Evolutionary conservation across 2,329 filamentous ascomycete genomes (phyloP).

Genomic region (Colletotrichum shisoi): DNA sequence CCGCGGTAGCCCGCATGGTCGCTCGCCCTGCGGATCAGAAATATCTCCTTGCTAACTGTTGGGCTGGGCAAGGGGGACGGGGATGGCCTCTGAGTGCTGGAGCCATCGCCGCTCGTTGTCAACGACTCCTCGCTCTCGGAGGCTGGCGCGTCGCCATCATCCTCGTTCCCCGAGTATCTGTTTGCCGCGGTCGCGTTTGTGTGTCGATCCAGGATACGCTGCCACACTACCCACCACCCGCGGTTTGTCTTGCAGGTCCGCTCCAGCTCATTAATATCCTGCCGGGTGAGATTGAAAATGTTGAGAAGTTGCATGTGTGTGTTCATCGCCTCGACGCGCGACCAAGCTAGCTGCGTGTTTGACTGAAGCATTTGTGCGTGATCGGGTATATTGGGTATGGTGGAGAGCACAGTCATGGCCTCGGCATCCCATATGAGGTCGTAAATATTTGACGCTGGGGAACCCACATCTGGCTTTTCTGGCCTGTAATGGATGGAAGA

Average conservation of each 20-base stretch:
- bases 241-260: slow-evolving; percentile 71
- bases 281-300: slow-evolving; percentile 59
- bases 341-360: slow-evolving; percentile 54
- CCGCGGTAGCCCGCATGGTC: slow-evolving; percentile 58
- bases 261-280: slow-evolving; percentile 59
- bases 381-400: slow-evolving; percentile 71
- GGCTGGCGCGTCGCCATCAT: not conserved
- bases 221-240: slow-evolving; percentile 77
- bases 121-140: slow-evolving; percentile 20
- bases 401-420: slow-evolving; percentile 66
- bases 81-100: slow-evolving; percentile 11
- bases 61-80: slow-evolving; percentile 11
- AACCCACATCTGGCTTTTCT: slow-evolving; percentile 54
- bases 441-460: slow-evolving; percentile 58
- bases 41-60: slow-evolving; percentile 64
- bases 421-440: slow-evolving; percentile 70
- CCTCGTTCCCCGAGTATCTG: not conserved
- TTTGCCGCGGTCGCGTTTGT: slow-evolving; percentile 1
- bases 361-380: slow-evolving; percentile 43
- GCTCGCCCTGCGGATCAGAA: slow-evolving; percentile 67
- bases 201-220: slow-evolving; percentile 57
- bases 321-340: slow-evolving; percentile 68
- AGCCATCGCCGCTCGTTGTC: slow-evolving; percentile 16
- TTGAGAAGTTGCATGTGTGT: slow-evolving; percentile 71
- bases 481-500: slow-evolving; percentile 66